phyloP scores from a whole-genome alignment of 2,329 filamentous ascomycete species.

The Calonectria crousiana region DNA sequence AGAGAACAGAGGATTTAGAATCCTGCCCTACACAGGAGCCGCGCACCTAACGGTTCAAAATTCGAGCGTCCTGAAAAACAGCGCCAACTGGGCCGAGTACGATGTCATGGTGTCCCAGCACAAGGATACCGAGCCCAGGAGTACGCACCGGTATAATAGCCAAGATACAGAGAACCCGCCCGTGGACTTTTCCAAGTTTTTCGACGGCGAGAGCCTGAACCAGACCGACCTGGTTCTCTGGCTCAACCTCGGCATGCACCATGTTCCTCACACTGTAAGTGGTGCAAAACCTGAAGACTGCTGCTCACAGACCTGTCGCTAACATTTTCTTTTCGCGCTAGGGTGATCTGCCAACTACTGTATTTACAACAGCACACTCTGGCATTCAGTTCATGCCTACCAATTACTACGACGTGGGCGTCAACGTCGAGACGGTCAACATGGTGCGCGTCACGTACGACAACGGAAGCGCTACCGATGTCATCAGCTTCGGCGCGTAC shows the following conservation, averaged over 20 bases:
- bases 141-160: constrained; percentile 52
- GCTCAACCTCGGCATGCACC: constrained; percentile 64
- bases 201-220: constrained; percentile 53
- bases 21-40: constrained; percentile 51
- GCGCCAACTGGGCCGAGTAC: constrained; percentile 59
- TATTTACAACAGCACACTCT: constrained; percentile 19
- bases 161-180: constrained; percentile 56
- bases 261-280: constrained; percentile 41
- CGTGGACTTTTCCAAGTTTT: constrained; percentile 60
- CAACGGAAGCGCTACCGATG: constrained; percentile 45
- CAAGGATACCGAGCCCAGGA: constrained; percentile 54
- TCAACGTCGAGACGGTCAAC: constrained; percentile 41
- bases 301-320: not conserved
- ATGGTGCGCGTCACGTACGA: constrained; percentile 53
- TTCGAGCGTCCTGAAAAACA: constrained; percentile 56
- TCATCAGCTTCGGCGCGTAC: constrained; percentile 50
- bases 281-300: not conserved
- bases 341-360: constrained; percentile 22
- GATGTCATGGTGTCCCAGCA: constrained; percentile 38
- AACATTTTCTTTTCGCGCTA: not conserved
- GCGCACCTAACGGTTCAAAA: constrained; percentile 58
- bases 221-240: constrained; percentile 57
- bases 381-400: constrained; percentile 26
- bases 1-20: constrained; percentile 60
- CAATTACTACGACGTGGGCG: constrained; percentile 55